Percentiles rank a stretch among this genome's conserved stretches.
phyloP scores from a whole-genome alignment of 208 protist genomes.

The Entamoeba dispar region DNA sequence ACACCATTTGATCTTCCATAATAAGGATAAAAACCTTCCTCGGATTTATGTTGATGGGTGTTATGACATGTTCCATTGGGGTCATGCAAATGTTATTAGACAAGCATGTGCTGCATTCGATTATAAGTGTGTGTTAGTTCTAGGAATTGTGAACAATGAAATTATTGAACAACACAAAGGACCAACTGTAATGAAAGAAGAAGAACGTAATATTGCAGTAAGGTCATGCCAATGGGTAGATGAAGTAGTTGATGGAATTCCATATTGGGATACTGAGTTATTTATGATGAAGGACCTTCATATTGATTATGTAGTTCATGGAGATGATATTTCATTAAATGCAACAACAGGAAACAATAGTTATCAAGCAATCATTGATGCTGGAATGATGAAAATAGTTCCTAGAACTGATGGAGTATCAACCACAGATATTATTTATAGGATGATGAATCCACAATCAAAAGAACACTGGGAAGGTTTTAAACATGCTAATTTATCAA shows the following conservation, averaged over 20 bases:
- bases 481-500: not conserved
- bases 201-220: slow-evolving; percentile 64
- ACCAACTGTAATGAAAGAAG: slow-evolving; percentile 75
- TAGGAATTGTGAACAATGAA: slow-evolving; percentile 75
- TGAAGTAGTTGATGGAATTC: slow-evolving; percentile 70
- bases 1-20: not conserved
- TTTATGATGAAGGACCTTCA: slow-evolving; percentile 58
- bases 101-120: slow-evolving; percentile 54
- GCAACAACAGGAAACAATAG: slow-evolving; percentile 5
- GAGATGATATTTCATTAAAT: slow-evolving; percentile 78
- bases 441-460: slow-evolving; percentile 73
- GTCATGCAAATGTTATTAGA: slow-evolving; percentile 51
- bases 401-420: slow-evolving; percentile 76
- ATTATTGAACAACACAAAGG: slow-evolving; percentile 78
- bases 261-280: slow-evolving; percentile 51
- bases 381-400: slow-evolving; percentile 54
- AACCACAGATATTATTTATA: slow-evolving; percentile 84
- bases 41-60: slow-evolving; percentile 35
- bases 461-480: slow-evolving; percentile 7
- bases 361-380: slow-evolving; percentile 27
- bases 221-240: slow-evolving; percentile 87
- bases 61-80: slow-evolving; percentile 56
- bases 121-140: slow-evolving; percentile 52
- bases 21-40: not conserved
- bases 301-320: slow-evolving; percentile 79